Evolutionary conservation across 495 filamentous ascomycete genomes (phyloP).

Genomic region (Sordaria brevicollis): DNA sequence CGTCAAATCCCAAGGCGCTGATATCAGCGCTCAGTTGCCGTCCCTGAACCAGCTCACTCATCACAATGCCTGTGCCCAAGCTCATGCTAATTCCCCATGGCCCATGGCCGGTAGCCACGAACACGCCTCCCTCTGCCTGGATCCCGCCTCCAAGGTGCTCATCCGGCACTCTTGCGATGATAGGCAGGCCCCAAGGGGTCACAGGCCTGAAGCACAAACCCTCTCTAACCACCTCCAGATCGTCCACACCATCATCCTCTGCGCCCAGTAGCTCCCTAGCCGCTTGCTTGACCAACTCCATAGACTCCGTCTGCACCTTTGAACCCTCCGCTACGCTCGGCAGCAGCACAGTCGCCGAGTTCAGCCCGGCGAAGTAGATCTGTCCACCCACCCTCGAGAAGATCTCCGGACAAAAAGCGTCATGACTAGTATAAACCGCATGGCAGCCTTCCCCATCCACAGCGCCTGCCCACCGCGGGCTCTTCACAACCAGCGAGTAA

Average conservation of each 20-base stretch:
- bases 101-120: slow-evolving; percentile 62
- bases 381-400: slow-evolving; percentile 56
- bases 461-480: slow-evolving; percentile 42
- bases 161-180: slow-evolving; percentile 47
- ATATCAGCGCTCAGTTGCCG: slow-evolving; percentile 40
- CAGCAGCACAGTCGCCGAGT: slow-evolving; percentile 46
- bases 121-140: slow-evolving; percentile 51
- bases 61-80: slow-evolving; percentile 56
- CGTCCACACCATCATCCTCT: slow-evolving; percentile 27
- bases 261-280: slow-evolving; percentile 46
- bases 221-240: slow-evolving; percentile 53
- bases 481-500: slow-evolving; percentile 57
- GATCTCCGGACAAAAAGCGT: slow-evolving; percentile 60
- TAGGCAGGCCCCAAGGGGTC: slow-evolving; percentile 49
- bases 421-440: slow-evolving; percentile 55
- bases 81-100: slow-evolving; percentile 58
- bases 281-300: slow-evolving; percentile 43
- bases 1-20: slow-evolving; percentile 7
- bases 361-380: slow-evolving; percentile 68
- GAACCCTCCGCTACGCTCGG: slow-evolving; percentile 43
- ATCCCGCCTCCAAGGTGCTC: slow-evolving; percentile 36
- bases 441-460: slow-evolving; percentile 41
- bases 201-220: slow-evolving; percentile 67
- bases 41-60: slow-evolving; percentile 53
- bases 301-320: slow-evolving; percentile 30